A percentile compares a stretch with the other conserved stretches of the same genome.
phyloP scores from a whole-genome alignment of 495 filamentous ascomycete genomes.

The Penicillium steckii region DNA sequence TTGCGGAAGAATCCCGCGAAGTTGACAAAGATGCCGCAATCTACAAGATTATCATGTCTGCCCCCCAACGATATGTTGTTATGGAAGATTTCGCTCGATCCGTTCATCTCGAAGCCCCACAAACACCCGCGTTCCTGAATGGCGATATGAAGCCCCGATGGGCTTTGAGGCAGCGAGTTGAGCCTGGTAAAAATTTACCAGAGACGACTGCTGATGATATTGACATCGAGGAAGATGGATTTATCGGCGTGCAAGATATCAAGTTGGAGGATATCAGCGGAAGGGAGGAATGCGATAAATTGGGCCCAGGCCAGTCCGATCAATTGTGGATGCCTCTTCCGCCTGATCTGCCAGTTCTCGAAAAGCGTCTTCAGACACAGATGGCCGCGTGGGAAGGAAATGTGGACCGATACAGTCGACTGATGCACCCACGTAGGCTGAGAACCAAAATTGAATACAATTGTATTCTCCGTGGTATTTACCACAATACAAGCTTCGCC shows the following conservation, averaged over 20 bases:
- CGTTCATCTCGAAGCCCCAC: slow-evolving; percentile 16
- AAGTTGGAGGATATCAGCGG: slow-evolving; percentile 9
- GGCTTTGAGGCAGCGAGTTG: slow-evolving; percentile 12
- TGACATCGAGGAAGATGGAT: slow-evolving; percentile 24
- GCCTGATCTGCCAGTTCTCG: slow-evolving; percentile 22
- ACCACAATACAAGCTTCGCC: slow-evolving; percentile 26
- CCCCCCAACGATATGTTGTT: slow-evolving; percentile 18
- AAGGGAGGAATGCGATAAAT: slow-evolving; percentile 10
- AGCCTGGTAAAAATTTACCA: slow-evolving; percentile 10
- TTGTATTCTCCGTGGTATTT: slow-evolving; percentile 25
- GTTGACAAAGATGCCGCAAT: slow-evolving; percentile 19
- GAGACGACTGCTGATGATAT: slow-evolving; percentile 14
- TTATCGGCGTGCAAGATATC: slow-evolving; percentile 16
- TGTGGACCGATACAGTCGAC: slow-evolving; percentile 26
- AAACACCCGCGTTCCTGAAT: slow-evolving; percentile 22
- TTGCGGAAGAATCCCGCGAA: slow-evolving; percentile 28
- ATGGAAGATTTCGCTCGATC: slow-evolving; percentile 29
- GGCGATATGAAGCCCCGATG: slow-evolving; percentile 28
- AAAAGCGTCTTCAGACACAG: slow-evolving; percentile 23
- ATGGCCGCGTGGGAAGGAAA: slow-evolving; percentile 28
- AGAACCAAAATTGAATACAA: slow-evolving; percentile 13
- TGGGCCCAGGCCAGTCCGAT: slow-evolving; percentile 10
- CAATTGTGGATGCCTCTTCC: slow-evolving; percentile 23
- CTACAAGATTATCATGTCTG: slow-evolving; percentile 25
- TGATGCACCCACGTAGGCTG: slow-evolving; percentile 16